Conservation (phyloP, 257 asterid genomes). For the Solanum gracilifrons region DNA sequence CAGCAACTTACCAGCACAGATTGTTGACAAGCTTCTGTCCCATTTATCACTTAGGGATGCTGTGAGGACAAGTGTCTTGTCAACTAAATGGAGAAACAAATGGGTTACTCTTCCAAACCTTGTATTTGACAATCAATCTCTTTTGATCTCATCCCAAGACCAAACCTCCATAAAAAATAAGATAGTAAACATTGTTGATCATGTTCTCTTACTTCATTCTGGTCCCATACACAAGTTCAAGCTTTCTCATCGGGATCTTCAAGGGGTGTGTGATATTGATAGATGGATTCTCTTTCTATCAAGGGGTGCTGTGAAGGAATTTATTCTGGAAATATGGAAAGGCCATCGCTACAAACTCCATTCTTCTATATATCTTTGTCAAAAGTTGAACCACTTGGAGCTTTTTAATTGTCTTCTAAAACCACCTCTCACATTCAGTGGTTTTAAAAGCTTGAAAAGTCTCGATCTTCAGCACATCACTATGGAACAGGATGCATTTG, state of each 20-base stretch:
- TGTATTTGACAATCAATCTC: conserved; percentile 78
- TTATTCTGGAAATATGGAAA: conserved; percentile 91
- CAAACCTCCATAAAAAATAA: conserved; percentile 51
- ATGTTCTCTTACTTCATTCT: conserved; percentile 68
- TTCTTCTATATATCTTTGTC: conserved; percentile 57
- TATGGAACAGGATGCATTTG: conserved; percentile 86
- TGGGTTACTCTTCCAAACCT: conserved; percentile 80
- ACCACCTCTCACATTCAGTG: conserved; percentile 55
- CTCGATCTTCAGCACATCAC: conserved; percentile 96
- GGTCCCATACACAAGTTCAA: conserved; percentile 78
- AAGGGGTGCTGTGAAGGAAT: conserved; percentile 64
- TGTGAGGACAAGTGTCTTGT: conserved; percentile 68
- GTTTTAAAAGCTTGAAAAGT: conserved; percentile 75
- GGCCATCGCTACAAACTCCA: conserved; percentile 95
- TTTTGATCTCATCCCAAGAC: conserved; percentile 69
- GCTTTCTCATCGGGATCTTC: conserved; percentile 94
- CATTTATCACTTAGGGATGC: conserved; percentile 77
- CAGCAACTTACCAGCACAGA: conserved; percentile 73
- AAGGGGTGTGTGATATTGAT: conserved; percentile 82
- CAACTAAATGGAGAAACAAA: conserved; percentile 92
- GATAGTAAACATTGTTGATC: conserved; percentile 78
- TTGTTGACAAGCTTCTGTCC: conserved; percentile 72
- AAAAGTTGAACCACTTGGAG: conserved; percentile 71
- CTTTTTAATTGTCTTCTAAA: conserved; percentile 83
- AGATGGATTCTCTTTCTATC: conserved; percentile 91